A percentile compares a stretch with the other conserved stretches of the same genome.
These are phyloP conservation scores for Theobroma cacao DNA, from an alignment of 345 rosid species.

Conservation along the genomic window DNA sequence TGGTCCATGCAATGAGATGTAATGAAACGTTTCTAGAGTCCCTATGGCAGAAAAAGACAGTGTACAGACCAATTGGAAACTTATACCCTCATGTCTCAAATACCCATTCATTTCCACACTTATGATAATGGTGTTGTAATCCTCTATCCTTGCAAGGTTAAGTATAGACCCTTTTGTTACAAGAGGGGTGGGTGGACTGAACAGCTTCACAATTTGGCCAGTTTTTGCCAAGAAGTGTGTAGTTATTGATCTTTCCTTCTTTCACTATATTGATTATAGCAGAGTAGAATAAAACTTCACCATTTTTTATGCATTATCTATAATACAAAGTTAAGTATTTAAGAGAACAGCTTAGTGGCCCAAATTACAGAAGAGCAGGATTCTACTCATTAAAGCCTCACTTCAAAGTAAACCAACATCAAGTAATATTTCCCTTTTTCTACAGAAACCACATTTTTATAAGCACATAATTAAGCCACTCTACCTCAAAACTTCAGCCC, in stretches of 20 bases:
- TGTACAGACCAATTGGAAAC: neutral
- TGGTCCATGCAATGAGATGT: neutral
- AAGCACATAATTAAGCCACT: neutral
- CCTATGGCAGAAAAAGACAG: neutral
- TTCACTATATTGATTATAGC: neutral
- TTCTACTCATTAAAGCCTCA: neutral
- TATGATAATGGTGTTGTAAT: neutral
- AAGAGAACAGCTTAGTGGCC: neutral
- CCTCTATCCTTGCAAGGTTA: neutral
- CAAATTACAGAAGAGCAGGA: neutral
- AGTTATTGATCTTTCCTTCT: neutral
- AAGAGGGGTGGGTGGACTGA: neutral
- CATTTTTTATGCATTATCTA: neutral
- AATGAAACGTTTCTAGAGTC: neutral
- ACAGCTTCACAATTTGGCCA: neutral
- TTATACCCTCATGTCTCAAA: neutral
- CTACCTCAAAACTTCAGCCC: neutral
- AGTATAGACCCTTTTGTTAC: neutral
- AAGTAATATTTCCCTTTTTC: neutral
- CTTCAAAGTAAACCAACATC: neutral
- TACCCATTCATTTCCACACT: neutral
- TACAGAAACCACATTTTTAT: neutral
- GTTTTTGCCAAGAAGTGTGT: neutral
- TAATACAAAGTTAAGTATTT: neutral
- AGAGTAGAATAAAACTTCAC: too few species aligned